phyloP scores from a whole-genome alignment of 108 stramenopile species.

The Fistulifera pelliculosa region DNA sequence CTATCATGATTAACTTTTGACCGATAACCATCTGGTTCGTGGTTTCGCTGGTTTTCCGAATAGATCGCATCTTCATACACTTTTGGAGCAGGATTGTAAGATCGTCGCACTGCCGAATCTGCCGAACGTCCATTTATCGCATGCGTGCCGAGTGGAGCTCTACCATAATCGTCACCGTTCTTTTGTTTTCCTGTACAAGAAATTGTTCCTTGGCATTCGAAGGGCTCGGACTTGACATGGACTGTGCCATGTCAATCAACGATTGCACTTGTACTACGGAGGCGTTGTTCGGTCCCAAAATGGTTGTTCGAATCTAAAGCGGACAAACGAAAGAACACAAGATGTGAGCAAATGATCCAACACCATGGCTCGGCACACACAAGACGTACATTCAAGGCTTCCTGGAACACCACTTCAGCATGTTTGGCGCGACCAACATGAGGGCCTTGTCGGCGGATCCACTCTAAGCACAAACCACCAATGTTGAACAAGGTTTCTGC shows the following conservation, averaged over 20 bases:
- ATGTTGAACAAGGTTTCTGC: slow-evolving; percentile 55
- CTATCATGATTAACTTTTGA: too few species aligned
- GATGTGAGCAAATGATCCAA: neutral
- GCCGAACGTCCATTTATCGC: neutral
- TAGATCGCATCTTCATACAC: too few species aligned
- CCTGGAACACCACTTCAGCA: slow-evolving; percentile 33
- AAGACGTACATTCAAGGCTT: slow-evolving; percentile 27
- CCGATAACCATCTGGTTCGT: too few species aligned
- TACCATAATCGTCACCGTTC: neutral
- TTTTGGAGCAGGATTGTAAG: too few species aligned
- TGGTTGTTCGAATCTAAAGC: slow-evolving; percentile 22
- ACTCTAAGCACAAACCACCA: slow-evolving; percentile 48
- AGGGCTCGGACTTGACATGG: slow-evolving; percentile 19
- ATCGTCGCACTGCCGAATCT: neutral
- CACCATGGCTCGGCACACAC: neutral
- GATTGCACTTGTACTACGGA: slow-evolving; percentile 27
- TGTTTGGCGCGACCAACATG: slow-evolving; percentile 24
- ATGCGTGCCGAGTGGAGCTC: neutral
- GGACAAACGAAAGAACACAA: slow-evolving; percentile 2
- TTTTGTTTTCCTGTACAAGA: neutral
- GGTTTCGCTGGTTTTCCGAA: too few species aligned
- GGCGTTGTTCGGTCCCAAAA: slow-evolving; percentile 31
- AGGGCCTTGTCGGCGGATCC: slow-evolving; percentile 37
- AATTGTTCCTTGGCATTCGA: neutral
- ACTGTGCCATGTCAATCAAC: slow-evolving; percentile 33